phyloP scores from a whole-genome alignment of 2,329 filamentous ascomycete genomes.

The Trichoderma oligosporum region DNA sequence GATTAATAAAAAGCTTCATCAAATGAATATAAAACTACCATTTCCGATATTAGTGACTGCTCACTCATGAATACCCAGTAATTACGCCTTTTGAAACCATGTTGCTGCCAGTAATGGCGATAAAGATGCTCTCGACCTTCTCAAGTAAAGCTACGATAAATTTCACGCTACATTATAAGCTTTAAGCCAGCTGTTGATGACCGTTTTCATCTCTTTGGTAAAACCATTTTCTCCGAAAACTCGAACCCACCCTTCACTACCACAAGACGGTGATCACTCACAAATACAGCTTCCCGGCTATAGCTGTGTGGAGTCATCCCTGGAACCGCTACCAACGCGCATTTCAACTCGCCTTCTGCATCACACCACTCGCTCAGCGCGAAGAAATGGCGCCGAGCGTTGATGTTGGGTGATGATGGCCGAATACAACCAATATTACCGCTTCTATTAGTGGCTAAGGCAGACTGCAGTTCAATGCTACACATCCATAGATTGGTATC shows the following conservation, averaged over 20 bases:
- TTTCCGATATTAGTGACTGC: no score
- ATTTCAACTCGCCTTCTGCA: not conserved
- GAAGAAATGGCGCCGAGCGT: not conserved
- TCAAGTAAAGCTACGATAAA: no score
- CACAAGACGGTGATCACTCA: not conserved
- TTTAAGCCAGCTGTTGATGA: no score
- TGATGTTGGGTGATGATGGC: not conserved
- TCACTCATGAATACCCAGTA: no score
- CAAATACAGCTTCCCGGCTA: not conserved
- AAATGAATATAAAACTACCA: no score
- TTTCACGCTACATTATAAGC: no score
- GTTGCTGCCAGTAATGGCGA: no score
- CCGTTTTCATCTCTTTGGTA: not conserved
- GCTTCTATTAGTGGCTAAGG: no score
- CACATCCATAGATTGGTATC: not conserved
- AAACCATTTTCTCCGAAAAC: not conserved
- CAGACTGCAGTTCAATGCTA: not conserved
- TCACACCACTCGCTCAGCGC: conserved; percentile 1
- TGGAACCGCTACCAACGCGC: not conserved
- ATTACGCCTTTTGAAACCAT: no score
- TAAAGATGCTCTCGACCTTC: no score
- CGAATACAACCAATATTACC: not conserved
- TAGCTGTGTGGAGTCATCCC: not conserved
- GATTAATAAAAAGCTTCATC: no score
- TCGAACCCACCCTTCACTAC: not conserved